A percentile compares a stretch with the other conserved stretches of the same genome.
Evolutionary conservation across 2,329 filamentous ascomycete genomes (phyloP).

Genomic region (Amylocarpus encephaloides): DNA sequence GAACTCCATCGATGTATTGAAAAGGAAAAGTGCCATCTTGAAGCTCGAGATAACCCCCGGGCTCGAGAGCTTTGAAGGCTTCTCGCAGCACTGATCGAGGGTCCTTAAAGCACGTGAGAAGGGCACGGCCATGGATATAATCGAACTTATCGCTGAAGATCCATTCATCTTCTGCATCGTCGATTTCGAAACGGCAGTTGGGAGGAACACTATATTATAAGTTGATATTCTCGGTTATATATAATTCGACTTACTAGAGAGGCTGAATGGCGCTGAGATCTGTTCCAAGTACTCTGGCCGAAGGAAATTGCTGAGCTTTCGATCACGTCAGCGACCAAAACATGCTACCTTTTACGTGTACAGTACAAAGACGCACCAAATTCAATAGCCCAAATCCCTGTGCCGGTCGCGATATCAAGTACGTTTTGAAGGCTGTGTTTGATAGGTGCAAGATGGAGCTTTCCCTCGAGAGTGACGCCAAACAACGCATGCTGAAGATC

Average conservation of each 20-base stretch:
- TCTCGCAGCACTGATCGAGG: constrained; percentile 17
- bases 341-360: not conserved
- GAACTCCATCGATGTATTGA: constrained; percentile 14
- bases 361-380: constrained; percentile 17
- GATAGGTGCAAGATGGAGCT: constrained; percentile 18
- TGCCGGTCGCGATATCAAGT: constrained; percentile 29
- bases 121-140: constrained; percentile 43
- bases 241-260: constrained; percentile 6
- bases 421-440: constrained; percentile 3
- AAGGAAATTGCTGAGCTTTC: constrained; percentile 23
- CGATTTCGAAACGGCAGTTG: constrained; percentile 47
- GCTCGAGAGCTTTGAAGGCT: constrained; percentile 27
- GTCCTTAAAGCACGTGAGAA: constrained; percentile 26
- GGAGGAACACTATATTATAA: constrained; percentile 32
- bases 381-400: constrained; percentile 26
- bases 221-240: not conserved
- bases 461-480: constrained; percentile 5
- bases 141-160: constrained; percentile 41
- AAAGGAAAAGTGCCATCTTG: constrained; percentile 21
- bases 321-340: not conserved
- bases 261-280: constrained; percentile 31
- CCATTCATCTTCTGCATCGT: constrained; percentile 47
- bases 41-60: constrained; percentile 29
- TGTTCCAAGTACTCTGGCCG: constrained; percentile 24
- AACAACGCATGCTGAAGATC: constrained; percentile 15